Conservation (phyloP, 2,329 filamentous ascomycete genomes). For the Fusarium hainanense region DNA sequence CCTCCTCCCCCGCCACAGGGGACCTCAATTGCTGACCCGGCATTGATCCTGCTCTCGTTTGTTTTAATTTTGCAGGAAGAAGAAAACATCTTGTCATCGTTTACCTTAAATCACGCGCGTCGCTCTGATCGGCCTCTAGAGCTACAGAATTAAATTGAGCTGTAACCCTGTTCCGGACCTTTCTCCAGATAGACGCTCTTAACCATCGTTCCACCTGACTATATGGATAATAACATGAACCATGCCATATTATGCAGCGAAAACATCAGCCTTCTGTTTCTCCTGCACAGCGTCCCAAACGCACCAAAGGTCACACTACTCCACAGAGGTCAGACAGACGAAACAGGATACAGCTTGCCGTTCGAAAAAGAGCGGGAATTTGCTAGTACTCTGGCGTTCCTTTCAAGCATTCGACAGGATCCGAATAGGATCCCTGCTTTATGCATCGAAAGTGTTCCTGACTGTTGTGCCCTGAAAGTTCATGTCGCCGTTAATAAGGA, state of each 20-base stretch:
- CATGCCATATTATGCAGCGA: neutral
- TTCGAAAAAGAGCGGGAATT: neutral
- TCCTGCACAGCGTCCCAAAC: neutral
- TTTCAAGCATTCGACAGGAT: neutral
- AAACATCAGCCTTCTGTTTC: neutral
- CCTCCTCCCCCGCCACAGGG: neutral
- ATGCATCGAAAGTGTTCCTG: neutral
- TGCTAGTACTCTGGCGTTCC: neutral
- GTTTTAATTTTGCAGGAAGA: fast-evolving
- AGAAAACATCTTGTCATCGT: fast-evolving
- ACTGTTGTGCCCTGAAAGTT: neutral
- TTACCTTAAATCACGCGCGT: fast-evolving
- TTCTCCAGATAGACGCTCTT: neutral
- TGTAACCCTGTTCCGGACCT: neutral
- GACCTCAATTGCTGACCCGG: neutral
- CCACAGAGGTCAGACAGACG: neutral
- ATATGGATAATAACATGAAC: neutral
- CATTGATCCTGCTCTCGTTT: fast-evolving
- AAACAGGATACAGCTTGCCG: neutral
- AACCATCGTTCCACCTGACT: neutral
- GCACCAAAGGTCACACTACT: neutral
- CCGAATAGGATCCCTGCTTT: neutral
- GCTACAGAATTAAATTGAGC: neutral
- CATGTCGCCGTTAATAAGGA: neutral
- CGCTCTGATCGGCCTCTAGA: neutral